Evolutionary conservation across 768 basidiomycete genomes (phyloP), one percentile per base, ranked within the genome.

Genomic region (Polyporus arcularius): DNA sequence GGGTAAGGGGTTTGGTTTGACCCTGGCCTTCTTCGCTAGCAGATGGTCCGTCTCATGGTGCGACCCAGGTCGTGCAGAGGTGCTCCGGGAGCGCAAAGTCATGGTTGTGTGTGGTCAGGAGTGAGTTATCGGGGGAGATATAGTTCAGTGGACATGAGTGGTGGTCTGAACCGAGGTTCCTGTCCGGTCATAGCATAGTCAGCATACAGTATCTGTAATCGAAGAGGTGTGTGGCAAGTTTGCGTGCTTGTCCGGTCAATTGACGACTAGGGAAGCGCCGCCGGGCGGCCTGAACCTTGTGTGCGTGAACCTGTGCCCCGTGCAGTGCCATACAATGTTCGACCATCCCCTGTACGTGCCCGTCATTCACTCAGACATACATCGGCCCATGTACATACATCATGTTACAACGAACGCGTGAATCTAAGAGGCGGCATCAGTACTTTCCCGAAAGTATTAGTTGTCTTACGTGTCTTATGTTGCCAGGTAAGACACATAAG

Each of bases 1-100:
- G 4, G 86, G 86, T n/a, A 87, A 69, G 15, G 86, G 84, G 0
- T 79, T 83, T 4, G 57, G 53, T 28, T 46, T 26, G 28, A 8
- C 8, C 18, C n/a, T n/a, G n/a, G 28, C 39, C 21, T 18, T 28
- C 18, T 57, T 55, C 9, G 49, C 4, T 1, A 55, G 14, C 16
- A 56, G 49, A 40, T 53, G 57, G 7, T 46, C 55, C 6, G 52
- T n/a, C 39, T 56, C 61, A 11, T 30, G 46, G 38, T 32, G 12
- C 14, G 35, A 30, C 48, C 15, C 18, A 35, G 46, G 58, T 47
- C 53, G 53, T 50, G 18, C 47, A n/a, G 52, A 26, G 30, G 7
- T 21, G 46, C 11, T 40, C 21, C 21, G 15, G 43, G 40, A 31
- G 49, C 48, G 21, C 49, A 61, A 31, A 38, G 43, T n/a, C 16